Percentiles rank a stretch among this genome's conserved stretches.
These are phyloP conservation scores for Ceratopteris richardii DNA, from an alignment of 75 land plant genomes.

Conservation along the genomic window DNA sequence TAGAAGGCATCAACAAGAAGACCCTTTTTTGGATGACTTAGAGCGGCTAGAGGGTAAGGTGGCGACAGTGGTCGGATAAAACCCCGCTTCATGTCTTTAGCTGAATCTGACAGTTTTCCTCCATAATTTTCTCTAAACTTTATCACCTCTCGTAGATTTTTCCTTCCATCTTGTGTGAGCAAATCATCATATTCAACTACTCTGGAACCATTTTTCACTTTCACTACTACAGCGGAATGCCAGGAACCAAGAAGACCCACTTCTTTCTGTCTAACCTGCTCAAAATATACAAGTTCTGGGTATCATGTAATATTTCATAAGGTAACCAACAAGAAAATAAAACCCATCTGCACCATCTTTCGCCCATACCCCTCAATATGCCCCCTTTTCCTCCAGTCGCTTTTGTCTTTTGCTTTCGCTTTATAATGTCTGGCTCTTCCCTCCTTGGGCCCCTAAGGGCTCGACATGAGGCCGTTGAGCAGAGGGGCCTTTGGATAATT, in stretches of 20 bases:
- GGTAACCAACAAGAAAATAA: too few relatives aligned
- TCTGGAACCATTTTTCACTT: constrained; percentile 8
- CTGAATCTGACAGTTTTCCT: background rate
- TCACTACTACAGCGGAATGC: constrained; percentile 44
- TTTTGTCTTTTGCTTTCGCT: too few relatives aligned
- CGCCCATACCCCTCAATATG: too few relatives aligned
- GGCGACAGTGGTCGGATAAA: constrained; percentile 58
- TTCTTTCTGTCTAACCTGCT: constrained; percentile 53
- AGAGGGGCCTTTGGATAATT: too few relatives aligned
- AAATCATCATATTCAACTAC: constrained; percentile 47
- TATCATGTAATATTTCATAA: too few relatives aligned
- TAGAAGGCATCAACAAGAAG: constrained; percentile 57
- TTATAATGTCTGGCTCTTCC: too few relatives aligned
- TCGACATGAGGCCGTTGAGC: too few relatives aligned
- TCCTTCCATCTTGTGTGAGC: constrained; percentile 18
- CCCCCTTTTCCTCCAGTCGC: too few relatives aligned
- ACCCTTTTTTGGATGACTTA: constrained; percentile 27
- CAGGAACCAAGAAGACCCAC: constrained; percentile 71
- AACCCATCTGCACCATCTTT: too few relatives aligned
- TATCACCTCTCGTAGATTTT: constrained; percentile 29
- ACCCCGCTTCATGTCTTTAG: constrained; percentile 14
- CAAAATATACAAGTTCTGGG: too few relatives aligned
- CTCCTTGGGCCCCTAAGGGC: too few relatives aligned
- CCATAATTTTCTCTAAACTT: constrained; percentile 15
- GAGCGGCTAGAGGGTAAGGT: background rate